Conservation (phyloP, 1,139 yeast species). For the Hyphopichia khmerensis region DNA sequence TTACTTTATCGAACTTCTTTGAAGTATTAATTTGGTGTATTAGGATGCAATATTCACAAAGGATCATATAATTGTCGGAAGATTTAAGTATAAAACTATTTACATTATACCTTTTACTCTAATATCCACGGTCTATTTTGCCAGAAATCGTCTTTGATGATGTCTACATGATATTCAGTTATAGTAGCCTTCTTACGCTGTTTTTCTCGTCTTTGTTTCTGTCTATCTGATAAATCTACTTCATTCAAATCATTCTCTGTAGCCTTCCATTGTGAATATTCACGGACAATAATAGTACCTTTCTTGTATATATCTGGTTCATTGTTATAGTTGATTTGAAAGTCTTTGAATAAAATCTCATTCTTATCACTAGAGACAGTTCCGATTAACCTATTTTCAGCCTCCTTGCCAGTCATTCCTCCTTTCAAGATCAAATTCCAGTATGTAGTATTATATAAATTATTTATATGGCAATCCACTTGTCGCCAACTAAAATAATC, state of each 20-base stretch:
- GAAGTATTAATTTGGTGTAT: no score
- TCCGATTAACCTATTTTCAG: slow-evolving; percentile 71
- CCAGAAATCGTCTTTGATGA: slow-evolving; percentile 64
- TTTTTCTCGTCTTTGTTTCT: slow-evolving; percentile 49
- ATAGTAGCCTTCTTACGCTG: slow-evolving; percentile 50
- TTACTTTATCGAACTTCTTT: no score
- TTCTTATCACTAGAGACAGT: slow-evolving; percentile 83
- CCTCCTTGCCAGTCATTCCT: slow-evolving; percentile 70
- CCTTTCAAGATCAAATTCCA: slow-evolving; percentile 82
- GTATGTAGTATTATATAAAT: slow-evolving; percentile 87
- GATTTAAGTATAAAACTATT: no score
- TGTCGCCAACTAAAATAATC: slow-evolving; percentile 96
- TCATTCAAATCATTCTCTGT: slow-evolving; percentile 8
- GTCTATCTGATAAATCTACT: slow-evolving; percentile 37
- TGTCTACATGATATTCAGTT: slow-evolving; percentile 50
- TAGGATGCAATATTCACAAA: no score
- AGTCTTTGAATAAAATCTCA: slow-evolving; percentile 74
- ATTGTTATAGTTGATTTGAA: slow-evolving; percentile 85
- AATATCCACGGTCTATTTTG: slow-evolving; percentile 35
- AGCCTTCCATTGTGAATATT: slow-evolving; percentile 26
- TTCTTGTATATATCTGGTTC: slow-evolving; percentile 86
- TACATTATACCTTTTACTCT: no score
- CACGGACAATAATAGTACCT: slow-evolving; percentile 74
- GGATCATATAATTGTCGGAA: no score
- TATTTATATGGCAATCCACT: slow-evolving; percentile 95